Evolutionary conservation across 2,329 filamentous ascomycete genomes (phyloP), one percentile per base, ranked within the genome.

Genomic region (Sarocladium strictum): DNA sequence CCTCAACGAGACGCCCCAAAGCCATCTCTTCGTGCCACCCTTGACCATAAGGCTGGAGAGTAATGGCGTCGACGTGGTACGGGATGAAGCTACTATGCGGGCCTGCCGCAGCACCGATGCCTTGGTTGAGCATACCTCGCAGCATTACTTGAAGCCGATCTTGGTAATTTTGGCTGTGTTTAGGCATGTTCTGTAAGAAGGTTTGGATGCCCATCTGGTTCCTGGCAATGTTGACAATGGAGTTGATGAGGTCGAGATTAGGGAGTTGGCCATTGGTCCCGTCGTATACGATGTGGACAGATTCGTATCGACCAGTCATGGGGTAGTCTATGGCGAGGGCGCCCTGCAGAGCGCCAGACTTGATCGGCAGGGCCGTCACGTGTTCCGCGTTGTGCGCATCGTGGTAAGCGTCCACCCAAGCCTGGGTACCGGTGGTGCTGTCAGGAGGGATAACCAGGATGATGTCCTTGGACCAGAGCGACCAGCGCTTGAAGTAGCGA

Each of bases 11-110:
- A 54, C 92, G 81, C 5, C 94, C 94, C 66, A 99, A 84, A 10
- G 88, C 89, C 90, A 97, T 97, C 72, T 97, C 94, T 67, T 99
- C 94, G 65, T 97, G 90, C 90, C 91, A 96, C 29, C 94, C 94
- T 40, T 93, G 78, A 1, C 93, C 93, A 57, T 90, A 88, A 0
- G 94, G 90, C 64, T 94, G 90, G 40, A 99, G 75, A 1, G 94
- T 99, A 59, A 99, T 87, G 2, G 94, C 94, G 67, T 99, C 94
- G 58, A 99, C 89, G 63, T 97, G 94, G 67, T 99, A 99, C 0
- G 94, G 91, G 65, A 99, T 97, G 69, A 99, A 99, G 61, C 87
- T 88, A 68, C 90, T 96, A 68, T 99, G 94, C 2, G 93, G 87
- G 4, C 94, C 94, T 3, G 90, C 90, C 3, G 91, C 89, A 61